These are phyloP conservation scores for Pseudogymnoascus sp. DNA, from an alignment of 2,329 filamentous ascomycete genomes.

Conservation along the genomic window DNA sequence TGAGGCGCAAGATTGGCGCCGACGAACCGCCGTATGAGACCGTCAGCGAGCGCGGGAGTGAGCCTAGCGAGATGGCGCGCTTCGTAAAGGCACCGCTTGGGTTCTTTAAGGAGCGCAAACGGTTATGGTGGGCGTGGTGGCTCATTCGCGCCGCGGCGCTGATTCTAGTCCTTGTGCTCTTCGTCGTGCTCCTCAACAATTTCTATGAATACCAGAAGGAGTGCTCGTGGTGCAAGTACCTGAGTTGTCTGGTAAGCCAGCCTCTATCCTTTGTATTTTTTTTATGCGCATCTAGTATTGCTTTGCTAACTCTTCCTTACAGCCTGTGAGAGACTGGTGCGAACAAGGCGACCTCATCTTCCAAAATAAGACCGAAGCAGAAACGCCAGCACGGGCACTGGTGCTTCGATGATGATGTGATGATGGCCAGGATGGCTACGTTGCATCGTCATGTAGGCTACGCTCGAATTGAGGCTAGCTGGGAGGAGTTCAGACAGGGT, in stretches of 20 bases:
- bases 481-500: background rate
- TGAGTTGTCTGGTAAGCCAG: slow-evolving; percentile 78
- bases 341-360: slow-evolving; percentile 29
- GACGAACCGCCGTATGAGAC: slow-evolving; percentile 62
- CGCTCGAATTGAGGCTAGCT: background rate
- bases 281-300: background rate
- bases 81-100: slow-evolving; percentile 56
- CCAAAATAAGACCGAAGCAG: background rate
- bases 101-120: slow-evolving; percentile 89
- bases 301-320: slow-evolving; percentile 21
- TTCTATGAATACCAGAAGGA: slow-evolving; percentile 73
- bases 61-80: slow-evolving; percentile 24
- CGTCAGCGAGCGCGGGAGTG: slow-evolving; percentile 44
- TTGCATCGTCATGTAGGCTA: background rate
- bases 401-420: background rate
- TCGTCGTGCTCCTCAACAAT: slow-evolving; percentile 79
- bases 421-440: background rate
- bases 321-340: slow-evolving; percentile 62
- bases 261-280: background rate
- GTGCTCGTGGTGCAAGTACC: slow-evolving; percentile 89
- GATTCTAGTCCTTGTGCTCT: slow-evolving; percentile 71
- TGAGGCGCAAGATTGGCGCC: slow-evolving; percentile 65
- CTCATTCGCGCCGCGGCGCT: slow-evolving; percentile 69
- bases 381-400: no score
- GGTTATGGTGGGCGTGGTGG: slow-evolving; percentile 98